Base-by-base conservation (phyloP, 2,329 filamentous ascomycete species). In the Parafenestella ontariensis region DNA sequence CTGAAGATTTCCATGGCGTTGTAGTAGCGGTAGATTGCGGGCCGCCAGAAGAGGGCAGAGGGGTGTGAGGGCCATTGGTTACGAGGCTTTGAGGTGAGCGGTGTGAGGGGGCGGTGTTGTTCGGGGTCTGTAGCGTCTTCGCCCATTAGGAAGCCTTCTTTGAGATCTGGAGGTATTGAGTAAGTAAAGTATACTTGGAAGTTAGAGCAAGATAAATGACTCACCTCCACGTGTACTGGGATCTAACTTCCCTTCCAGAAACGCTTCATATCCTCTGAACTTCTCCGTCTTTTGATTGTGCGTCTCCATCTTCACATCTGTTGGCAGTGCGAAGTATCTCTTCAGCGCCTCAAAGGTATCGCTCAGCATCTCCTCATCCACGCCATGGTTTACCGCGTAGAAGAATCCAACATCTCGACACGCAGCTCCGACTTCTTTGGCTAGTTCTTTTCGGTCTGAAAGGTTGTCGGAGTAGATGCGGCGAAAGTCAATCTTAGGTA, bases 181-280 rank as follows among this genome's bases (percentile, higher is more conserved):
- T n/a, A n/a, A n/a, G n/a, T n/a, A n/a, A 15, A 28, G 40, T 42
- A 26, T 28, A 56, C 40, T 31, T 17, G n/a, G n/a, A n/a, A n/a
- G n/a, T n/a, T n/a, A n/a, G n/a, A n/a, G n/a, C n/a, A 18, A 6
- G 11, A 13, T 11, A n/a, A 37, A 26, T 15, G 11, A 52, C 56
- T 29, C 53, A 70, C 66, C 74, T 45, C 71, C 73, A 50, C 69
- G 60, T 2, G 71, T 76, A 20, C 64, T 70, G 7, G 68, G 68
- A 58, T 76, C 72, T 2, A 76, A 54, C 46, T 69, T 74, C 5
- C 72, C 74, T 54, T 75, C 72, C 0, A 75, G 52, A 43, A 75
- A 73, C 0, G 68, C 70, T 56, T 76, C 72, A 34, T 74, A 76
- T 10, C 74, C 74, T 39, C 69, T 64, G 34, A 75, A 73, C 37